Evolutionary conservation across 108 stramenopile species (phyloP).

Genomic region (Nitzschia inconspicua): DNA sequence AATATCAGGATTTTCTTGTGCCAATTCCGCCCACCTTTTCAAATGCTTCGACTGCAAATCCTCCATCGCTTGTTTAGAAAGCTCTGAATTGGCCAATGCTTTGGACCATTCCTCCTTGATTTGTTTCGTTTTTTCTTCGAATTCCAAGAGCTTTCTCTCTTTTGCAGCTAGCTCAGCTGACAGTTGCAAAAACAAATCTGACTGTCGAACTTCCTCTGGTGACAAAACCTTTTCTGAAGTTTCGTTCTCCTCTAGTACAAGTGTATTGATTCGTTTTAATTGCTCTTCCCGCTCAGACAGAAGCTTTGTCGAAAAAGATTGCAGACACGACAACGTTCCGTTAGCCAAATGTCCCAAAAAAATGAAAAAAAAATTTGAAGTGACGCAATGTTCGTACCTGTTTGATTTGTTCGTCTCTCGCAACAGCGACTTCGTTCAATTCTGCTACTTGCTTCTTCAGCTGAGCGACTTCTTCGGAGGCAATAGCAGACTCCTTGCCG

Average conservation of each 20-base stretch:
- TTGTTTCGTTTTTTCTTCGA: constrained; percentile 33
- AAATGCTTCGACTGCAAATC: constrained; percentile 64
- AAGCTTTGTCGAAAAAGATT: constrained; percentile 17
- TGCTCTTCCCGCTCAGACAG: constrained; percentile 47
- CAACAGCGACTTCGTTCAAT: constrained; percentile 44
- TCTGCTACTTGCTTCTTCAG: constrained; percentile 60
- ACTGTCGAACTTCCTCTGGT: constrained; percentile 60
- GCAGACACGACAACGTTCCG: not conserved
- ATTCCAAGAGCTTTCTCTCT: constrained; percentile 34
- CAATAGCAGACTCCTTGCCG: constrained; percentile 5
- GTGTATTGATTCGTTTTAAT: constrained; percentile 53
- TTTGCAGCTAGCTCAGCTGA: constrained; percentile 44
- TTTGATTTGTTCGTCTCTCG: constrained; percentile 65
- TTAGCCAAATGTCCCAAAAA: not conserved
- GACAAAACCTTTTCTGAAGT: constrained; percentile 20
- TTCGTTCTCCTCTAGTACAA: constrained; percentile 32
- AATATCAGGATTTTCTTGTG: constrained; percentile 22
- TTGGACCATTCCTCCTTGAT: constrained; percentile 59
- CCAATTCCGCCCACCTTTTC: constrained; percentile 71
- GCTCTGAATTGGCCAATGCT: constrained; percentile 61
- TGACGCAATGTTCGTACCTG: constrained; percentile 43
- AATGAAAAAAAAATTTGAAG: constrained; percentile 1
- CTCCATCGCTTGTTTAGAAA: constrained; percentile 53
- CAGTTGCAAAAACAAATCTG: constrained; percentile 56
- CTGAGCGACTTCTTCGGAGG: constrained; percentile 38